phyloP scores from a whole-genome alignment of 257 asterid species.

The Nicotiana undulata region DNA sequence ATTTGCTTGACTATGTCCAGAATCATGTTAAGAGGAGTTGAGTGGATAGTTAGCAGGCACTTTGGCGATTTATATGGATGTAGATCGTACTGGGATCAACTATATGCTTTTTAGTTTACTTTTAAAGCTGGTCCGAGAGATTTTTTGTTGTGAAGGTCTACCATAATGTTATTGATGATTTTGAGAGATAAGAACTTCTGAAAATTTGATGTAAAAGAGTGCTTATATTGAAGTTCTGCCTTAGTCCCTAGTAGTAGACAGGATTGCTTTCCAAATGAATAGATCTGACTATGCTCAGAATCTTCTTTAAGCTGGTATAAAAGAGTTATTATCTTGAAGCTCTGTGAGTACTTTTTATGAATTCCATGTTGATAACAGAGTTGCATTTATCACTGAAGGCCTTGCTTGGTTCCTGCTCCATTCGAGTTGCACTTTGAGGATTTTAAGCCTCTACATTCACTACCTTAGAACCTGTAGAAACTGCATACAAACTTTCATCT shows the following conservation, averaged over 20 bases:
- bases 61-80: neutral
- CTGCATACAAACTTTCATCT: no score
- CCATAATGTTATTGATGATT: neutral
- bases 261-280: neutral
- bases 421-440: no score
- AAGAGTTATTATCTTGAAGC: neutral
- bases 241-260: neutral
- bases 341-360: neutral
- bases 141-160: neutral
- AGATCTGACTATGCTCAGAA: neutral
- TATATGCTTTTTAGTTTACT: neutral
- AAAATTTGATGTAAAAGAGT: neutral
- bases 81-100: neutral
- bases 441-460: no score
- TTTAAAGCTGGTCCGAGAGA: neutral
- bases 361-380: neutral
- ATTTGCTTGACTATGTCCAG: neutral
- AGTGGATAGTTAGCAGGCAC: neutral
- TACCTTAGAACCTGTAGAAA: neutral
- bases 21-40: neutral
- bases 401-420: conserved; percentile 23
- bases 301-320: neutral
- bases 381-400: conserved; percentile 34
- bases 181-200: neutral
- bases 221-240: neutral